Evolutionary conservation across 495 filamentous ascomycete genomes (phyloP), one percentile per base, ranked within the genome.

Genomic region (Aspergillus incahuasiensis): DNA sequence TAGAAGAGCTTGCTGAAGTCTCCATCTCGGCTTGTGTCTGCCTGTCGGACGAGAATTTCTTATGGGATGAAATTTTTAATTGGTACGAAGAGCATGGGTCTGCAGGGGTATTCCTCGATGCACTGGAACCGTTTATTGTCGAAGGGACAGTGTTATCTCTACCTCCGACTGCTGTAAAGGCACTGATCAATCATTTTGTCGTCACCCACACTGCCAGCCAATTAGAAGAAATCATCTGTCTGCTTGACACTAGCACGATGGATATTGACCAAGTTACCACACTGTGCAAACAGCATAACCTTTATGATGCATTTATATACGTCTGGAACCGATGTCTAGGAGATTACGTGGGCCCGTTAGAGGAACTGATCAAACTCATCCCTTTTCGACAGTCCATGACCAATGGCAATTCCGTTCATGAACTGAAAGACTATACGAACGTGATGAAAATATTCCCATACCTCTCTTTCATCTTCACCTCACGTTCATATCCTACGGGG

Each of bases 281-380:
- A 15, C 80, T 98, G 4, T 98, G 95, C 78, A 94, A 91, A 62
- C 85, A 90, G 58, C 83, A 97, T 62, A 81, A 87, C 49, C 83
- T 98, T 6, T 97, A 95, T 62, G 95, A 98, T 74, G 94, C 95
- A 11, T 83, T 96, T 60, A 89, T 96, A 47, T 97, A 97, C 68
- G 89, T 97, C 54, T 98, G 94, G 92, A 97, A 94, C 49, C 87
- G 89, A 67, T 91, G 88, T 32, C 70, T 98, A 22, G 74, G 74
- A 59, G 94, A 98, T 70, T 95, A 92, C 61, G 87, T 96, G 52
- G 92, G 92, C 0, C 92, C 92, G 15, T 73, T 97, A 35, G 83
- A 90, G 63, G 91, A 96, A 58, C 80, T 98, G 12, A 69, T 98
- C 41, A 68, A 79, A n/a, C 71, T 95, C 3, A 76, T 95, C n/a